Evolutionary conservation across 2,329 filamentous ascomycete genomes (phyloP).

Genomic region (Trichoderma sp.): DNA sequence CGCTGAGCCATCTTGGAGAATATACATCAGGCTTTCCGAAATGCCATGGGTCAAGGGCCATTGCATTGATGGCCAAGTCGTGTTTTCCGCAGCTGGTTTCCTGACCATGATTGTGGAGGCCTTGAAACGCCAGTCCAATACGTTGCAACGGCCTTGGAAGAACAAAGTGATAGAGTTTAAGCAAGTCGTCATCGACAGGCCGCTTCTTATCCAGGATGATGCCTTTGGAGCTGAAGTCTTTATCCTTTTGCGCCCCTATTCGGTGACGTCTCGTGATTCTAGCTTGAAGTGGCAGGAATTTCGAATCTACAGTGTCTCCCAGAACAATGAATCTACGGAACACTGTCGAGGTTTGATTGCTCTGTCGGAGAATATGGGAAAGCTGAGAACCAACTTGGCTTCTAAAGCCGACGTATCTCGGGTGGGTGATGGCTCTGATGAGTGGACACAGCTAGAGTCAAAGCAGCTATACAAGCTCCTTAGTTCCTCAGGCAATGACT

Average conservation of each 20-base stretch:
- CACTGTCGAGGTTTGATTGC: constrained; percentile 17
- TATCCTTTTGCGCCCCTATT: constrained; percentile 9
- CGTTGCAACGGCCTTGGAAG: constrained; percentile 9
- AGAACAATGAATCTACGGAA: constrained; percentile 17
- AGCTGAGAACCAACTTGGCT: neutral
- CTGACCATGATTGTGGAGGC: constrained; percentile 36
- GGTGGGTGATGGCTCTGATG: neutral
- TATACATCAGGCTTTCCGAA: constrained; percentile 29
- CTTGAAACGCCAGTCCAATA: constrained; percentile 20
- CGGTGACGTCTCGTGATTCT: constrained; percentile 8
- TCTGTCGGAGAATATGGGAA: constrained; percentile 1
- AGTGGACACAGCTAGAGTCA: constrained; percentile 3
- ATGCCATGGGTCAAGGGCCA: constrained; percentile 35
- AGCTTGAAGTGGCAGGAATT: constrained; percentile 18
- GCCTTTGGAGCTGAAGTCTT: constrained; percentile 21
- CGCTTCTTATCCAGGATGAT: constrained; percentile 18
- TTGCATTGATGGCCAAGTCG: constrained; percentile 26
- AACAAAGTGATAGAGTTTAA: constrained; percentile 11
- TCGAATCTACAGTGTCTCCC: constrained; percentile 17
- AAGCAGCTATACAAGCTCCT: constrained; percentile 14
- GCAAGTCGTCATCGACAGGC: constrained; percentile 15
- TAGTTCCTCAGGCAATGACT: constrained; percentile 11
- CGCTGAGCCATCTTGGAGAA: constrained; percentile 33
- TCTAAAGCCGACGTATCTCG: neutral
- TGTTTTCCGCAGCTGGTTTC: constrained; percentile 36